Evolutionary conservation across 768 basidiomycete species (phyloP), one percentile per base, ranked within the genome.

Genomic region (Crucibulum laeve): DNA sequence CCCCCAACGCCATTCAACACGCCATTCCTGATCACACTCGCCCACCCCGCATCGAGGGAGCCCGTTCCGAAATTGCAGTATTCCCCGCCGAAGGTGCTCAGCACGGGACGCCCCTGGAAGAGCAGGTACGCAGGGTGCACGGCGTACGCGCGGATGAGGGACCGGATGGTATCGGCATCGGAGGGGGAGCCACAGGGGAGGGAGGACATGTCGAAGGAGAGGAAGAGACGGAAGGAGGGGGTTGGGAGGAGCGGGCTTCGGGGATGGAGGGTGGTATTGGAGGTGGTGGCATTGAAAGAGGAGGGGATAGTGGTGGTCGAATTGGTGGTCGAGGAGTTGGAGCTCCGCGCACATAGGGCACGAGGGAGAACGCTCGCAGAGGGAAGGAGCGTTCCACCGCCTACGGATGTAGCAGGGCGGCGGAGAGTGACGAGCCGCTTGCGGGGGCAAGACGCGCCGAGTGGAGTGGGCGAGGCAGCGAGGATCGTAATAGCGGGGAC

Each of bases 1-100:
- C 19, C 35, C 35, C 13, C 30, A 37, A 14, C 35, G 4, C n/a
- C n/a, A n/a, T 21, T 21, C 7, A 50, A 35, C 22, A 50, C 34
- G 11, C 49, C 47, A 13, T 22, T 49, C 47, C 57, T 68, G 51
- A 60, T 47, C 41, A 59, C 65, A 55, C 53, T 50, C 4, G 23
- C 47, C 79, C 73, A 84, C 36, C 76, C 81, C 49, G 54, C 58
- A 56, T 69, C 57, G 35, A 59, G 50, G 39, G 51, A 64, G 2
- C 47, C 53, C 30, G 56, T 49, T 3, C 81, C 80, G 50, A 83
- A 85, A 6, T 50, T 60, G 56, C 82, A 83, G 43, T 56, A 49
- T 43, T 80, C 71, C 41, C 74, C 81, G 40, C 68, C 64, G 55
- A 80, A 82, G 1, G 79, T 77, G 2, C 76, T 73, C 1, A 77